Evolutionary conservation across 2,329 filamentous ascomycete genomes (phyloP).

Genomic region (Colletotrichum sp.): DNA sequence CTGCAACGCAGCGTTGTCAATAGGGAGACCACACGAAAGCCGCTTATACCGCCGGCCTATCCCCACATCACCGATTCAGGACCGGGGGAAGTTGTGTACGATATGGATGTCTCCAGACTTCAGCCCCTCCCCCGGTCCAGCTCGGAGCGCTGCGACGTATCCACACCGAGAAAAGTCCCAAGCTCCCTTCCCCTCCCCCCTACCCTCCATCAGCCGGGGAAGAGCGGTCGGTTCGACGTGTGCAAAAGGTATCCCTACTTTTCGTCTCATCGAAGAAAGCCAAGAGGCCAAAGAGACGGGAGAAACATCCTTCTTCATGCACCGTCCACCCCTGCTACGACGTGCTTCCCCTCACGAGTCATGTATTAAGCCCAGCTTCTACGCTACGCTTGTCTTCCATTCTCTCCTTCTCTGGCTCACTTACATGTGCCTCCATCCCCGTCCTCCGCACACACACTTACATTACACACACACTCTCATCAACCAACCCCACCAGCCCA

Average conservation of each 20-base stretch:
- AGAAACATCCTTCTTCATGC: neutral
- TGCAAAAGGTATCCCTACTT: neutral
- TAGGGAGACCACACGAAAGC: neutral
- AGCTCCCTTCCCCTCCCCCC: neutral
- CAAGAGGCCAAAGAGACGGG: neutral
- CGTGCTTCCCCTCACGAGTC: neutral
- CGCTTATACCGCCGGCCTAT: neutral
- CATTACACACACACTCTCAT: neutral
- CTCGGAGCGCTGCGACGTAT: neutral
- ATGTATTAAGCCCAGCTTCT: neutral
- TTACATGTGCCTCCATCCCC: neutral
- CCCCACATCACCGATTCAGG: neutral
- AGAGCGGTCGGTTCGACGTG: neutral
- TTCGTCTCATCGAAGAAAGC: neutral
- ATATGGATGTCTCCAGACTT: neutral
- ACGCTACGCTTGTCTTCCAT: neutral
- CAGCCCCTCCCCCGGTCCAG: neutral
- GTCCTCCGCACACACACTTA: neutral
- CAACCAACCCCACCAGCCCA: neutral
- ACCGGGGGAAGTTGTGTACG: neutral
- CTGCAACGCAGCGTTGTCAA: neutral
- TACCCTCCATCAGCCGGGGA: neutral
- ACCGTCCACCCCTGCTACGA: neutral
- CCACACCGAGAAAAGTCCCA: neutral
- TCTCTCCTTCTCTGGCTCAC: neutral